A percentile compares a stretch with the other conserved stretches of the same genome.
These are phyloP conservation scores for Pseudogymnoascus sp. DNA, from an alignment of 2,329 filamentous ascomycete species.

Conservation along the genomic window DNA sequence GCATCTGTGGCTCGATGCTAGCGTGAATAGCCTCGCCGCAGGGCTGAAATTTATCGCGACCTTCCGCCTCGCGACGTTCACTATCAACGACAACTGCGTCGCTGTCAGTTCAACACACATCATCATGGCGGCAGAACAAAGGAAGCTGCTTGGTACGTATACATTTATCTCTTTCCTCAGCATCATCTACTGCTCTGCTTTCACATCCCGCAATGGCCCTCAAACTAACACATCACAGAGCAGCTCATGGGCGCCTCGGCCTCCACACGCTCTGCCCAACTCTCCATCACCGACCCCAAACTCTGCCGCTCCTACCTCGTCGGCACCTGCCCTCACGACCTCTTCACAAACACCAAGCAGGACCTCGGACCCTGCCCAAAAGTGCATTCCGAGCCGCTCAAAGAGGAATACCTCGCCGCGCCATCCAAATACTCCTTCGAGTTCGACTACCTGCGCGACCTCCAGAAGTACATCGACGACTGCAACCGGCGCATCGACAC, in stretches of 20 bases:
- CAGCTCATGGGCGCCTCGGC: slow-evolving; percentile 81
- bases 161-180: background rate
- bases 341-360: slow-evolving; percentile 99
- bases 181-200: background rate
- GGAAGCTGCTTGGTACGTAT: slow-evolving; percentile 74
- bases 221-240: slow-evolving; percentile 46
- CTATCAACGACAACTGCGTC: slow-evolving; percentile 11
- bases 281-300: slow-evolving; percentile 85
- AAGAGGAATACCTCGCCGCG: slow-evolving; percentile 77
- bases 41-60: slow-evolving; percentile 17
- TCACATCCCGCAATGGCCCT: background rate
- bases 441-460: slow-evolving; percentile 92
- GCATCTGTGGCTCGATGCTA: slow-evolving; percentile 8
- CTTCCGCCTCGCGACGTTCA: slow-evolving; percentile 17
- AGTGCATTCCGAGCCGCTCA: slow-evolving; percentile 80
- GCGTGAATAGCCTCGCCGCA: slow-evolving; percentile 14
- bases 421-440: slow-evolving; percentile 79
- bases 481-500: slow-evolving; percentile 91
- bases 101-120: background rate
- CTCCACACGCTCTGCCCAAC: slow-evolving; percentile 66
- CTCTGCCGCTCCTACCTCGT: slow-evolving; percentile 91
- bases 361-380: slow-evolving; percentile 86
- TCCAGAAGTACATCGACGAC: slow-evolving; percentile 94
- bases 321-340: slow-evolving; percentile 93
- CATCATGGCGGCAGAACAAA: slow-evolving; percentile 89